A percentile compares a stretch with the other conserved stretches of the same genome.
phyloP scores from a whole-genome alignment of 352 stramenopile species.

The Pythium plurisporium region DNA sequence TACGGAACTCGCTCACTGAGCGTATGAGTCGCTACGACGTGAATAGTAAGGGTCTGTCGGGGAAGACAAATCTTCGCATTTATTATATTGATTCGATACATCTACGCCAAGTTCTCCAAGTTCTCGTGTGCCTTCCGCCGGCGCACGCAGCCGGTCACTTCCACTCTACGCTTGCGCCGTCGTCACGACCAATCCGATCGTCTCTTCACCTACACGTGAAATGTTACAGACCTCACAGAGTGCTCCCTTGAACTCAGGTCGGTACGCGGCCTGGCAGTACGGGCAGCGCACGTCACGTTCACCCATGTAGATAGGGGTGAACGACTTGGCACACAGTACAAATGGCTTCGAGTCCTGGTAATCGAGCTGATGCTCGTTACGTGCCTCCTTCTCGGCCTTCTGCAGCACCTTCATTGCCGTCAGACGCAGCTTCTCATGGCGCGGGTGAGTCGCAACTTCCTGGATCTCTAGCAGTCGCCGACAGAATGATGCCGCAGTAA shows the following conservation, averaged over 20 bases:
- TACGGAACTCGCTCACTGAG: too few species aligned
- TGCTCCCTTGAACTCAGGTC: slow-evolving; percentile 78
- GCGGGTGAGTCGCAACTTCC: slow-evolving; percentile 88
- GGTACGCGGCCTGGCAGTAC: slow-evolving; percentile 94
- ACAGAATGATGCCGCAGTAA: slow-evolving; percentile 98
- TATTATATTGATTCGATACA: too few species aligned
- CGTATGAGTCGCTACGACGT: too few species aligned
- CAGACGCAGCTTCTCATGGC: slow-evolving; percentile 92
- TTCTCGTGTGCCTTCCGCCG: background rate
- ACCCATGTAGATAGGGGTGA: slow-evolving; percentile 95
- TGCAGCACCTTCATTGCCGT: slow-evolving; percentile 97
- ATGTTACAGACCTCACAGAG: slow-evolving; percentile 93
- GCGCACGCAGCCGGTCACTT: background rate
- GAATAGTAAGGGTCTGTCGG: too few species aligned
- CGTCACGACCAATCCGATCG: slow-evolving; percentile 92
- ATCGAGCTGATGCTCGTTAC: slow-evolving; percentile 97
- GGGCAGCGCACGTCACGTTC: slow-evolving; percentile 90
- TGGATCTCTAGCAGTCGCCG: slow-evolving; percentile 97
- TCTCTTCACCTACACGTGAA: slow-evolving; percentile 92
- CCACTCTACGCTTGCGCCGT: slow-evolving; percentile 25
- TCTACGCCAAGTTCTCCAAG: too few species aligned
- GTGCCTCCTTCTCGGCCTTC: slow-evolving; percentile 98
- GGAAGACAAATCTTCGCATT: too few species aligned
- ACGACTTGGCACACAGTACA: slow-evolving; percentile 90
- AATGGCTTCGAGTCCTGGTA: slow-evolving; percentile 98